Conservation (phyloP, 2,329 filamentous ascomycete species). For the Trichoderma citrinoviride region DNA sequence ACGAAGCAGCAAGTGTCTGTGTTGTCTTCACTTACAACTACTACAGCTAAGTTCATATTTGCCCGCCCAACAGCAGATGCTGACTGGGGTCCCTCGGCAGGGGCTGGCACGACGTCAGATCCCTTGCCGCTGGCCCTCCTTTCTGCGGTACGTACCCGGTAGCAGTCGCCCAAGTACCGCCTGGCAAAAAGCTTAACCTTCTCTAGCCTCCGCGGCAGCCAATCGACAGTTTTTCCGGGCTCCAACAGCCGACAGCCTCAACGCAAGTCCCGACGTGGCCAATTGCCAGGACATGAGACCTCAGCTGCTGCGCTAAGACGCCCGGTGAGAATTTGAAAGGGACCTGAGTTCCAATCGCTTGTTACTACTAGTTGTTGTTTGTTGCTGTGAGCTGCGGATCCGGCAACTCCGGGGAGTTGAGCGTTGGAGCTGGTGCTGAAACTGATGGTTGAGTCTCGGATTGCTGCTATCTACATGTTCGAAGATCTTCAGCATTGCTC, state of each 20-base stretch:
- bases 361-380: no score
- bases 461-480: neutral
- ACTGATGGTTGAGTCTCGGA: neutral
- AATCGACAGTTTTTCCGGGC: conserved; percentile 13
- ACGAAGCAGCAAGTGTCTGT: no score
- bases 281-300: neutral
- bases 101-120: conserved; percentile 19
- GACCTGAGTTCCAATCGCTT: neutral
- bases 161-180: neutral
- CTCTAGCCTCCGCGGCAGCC: neutral
- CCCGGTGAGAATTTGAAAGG: neutral
- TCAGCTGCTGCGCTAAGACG: conserved; percentile 15
- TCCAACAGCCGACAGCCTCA: conserved; percentile 20
- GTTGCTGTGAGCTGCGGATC: neutral
- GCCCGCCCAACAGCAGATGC: neutral
- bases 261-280: conserved; percentile 20
- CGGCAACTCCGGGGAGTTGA: conserved; percentile 12
- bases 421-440: neutral
- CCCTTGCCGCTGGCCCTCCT: conserved; percentile 17
- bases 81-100: conserved; percentile 9
- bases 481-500: neutral
- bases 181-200: conserved; percentile 19
- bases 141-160: neutral
- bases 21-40: neutral
- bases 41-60: no score